A percentile compares a stretch with the other conserved stretches of the same genome.
Conservation (phyloP, 2,329 filamentous ascomycete species). For the Xylariaceae sp. region DNA sequence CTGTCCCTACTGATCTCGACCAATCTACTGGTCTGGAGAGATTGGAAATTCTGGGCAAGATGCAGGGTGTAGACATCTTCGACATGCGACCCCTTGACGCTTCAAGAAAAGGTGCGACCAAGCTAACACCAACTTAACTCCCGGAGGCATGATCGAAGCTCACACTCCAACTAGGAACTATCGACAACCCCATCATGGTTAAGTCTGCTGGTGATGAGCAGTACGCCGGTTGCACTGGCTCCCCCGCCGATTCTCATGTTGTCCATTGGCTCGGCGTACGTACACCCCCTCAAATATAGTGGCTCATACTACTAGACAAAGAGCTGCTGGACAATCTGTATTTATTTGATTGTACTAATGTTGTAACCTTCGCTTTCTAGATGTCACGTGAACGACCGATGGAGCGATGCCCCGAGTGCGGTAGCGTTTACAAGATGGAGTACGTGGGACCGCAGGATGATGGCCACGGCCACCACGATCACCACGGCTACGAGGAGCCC, state of each 20-base stretch:
- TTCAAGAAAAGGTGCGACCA: slow-evolving; percentile 74
- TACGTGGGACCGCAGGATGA: slow-evolving; percentile 87
- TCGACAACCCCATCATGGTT: slow-evolving; percentile 89
- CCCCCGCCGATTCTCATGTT: slow-evolving; percentile 87
- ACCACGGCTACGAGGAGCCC: slow-evolving; percentile 77
- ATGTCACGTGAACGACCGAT: slow-evolving; percentile 87
- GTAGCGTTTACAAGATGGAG: slow-evolving; percentile 96
- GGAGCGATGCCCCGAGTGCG: slow-evolving; percentile 96
- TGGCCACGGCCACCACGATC: slow-evolving; percentile 61
- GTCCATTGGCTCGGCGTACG: slow-evolving; percentile 90
- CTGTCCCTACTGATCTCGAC: slow-evolving; percentile 91
- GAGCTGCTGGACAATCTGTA: neutral
- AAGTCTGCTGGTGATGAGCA: slow-evolving; percentile 95
- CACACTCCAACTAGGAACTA: slow-evolving; percentile 66
- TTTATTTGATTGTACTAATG: slow-evolving; percentile 16
- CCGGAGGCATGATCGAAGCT: slow-evolving; percentile 30
- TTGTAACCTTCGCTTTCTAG: slow-evolving; percentile 49
- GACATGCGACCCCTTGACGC: slow-evolving; percentile 97
- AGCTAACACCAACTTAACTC: neutral
- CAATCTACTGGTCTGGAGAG: slow-evolving; percentile 97
- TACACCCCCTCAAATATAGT: slow-evolving; percentile 28
- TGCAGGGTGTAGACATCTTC: slow-evolving; percentile 97
- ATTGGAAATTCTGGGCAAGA: slow-evolving; percentile 98
- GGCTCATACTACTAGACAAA: neutral
- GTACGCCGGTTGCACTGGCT: slow-evolving; percentile 95